phyloP scores from a whole-genome alignment of 2,329 filamentous ascomycete species.

The Pseudocercospora crystallina region DNA sequence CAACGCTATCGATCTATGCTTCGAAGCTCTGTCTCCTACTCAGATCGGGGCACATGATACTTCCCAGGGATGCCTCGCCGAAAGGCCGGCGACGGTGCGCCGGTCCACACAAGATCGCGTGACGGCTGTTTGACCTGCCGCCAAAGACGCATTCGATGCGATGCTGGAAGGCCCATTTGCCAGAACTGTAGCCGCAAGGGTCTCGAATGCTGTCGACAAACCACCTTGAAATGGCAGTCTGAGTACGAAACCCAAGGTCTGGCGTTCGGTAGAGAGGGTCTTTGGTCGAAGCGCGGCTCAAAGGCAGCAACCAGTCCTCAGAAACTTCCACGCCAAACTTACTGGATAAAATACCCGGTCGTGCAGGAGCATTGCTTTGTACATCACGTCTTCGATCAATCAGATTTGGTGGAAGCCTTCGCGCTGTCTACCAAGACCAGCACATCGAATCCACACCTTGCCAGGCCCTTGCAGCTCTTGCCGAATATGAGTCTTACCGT shows the following conservation, averaged over 20 bases:
- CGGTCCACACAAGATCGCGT: neutral
- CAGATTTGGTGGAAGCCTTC: neutral
- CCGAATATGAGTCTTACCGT: slow-evolving; percentile 1
- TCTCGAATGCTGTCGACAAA: neutral
- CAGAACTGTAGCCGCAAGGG: slow-evolving; percentile 1
- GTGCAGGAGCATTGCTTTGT: slow-evolving; percentile 2
- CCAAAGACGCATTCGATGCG: slow-evolving; percentile 1
- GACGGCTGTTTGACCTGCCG: slow-evolving; percentile 5
- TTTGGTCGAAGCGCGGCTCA: neutral
- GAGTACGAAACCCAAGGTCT: neutral
- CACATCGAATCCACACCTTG: neutral
- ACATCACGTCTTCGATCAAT: neutral
- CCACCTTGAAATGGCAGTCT: slow-evolving; percentile 1
- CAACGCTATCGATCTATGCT: neutral
- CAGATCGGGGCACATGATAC: neutral
- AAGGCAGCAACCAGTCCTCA: neutral
- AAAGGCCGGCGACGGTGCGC: slow-evolving; percentile 1
- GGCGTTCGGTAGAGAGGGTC: neutral
- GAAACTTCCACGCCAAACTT: too few species aligned
- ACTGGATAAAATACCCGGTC: neutral
- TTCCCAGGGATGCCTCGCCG: slow-evolving; percentile 3
- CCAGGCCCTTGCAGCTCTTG: neutral
- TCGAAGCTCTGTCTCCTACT: too few species aligned
- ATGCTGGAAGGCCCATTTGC: neutral
- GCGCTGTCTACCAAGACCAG: neutral